phyloP scores from a whole-genome alignment of 495 filamentous ascomycete genomes.

The Annulohypoxylon stygium region DNA sequence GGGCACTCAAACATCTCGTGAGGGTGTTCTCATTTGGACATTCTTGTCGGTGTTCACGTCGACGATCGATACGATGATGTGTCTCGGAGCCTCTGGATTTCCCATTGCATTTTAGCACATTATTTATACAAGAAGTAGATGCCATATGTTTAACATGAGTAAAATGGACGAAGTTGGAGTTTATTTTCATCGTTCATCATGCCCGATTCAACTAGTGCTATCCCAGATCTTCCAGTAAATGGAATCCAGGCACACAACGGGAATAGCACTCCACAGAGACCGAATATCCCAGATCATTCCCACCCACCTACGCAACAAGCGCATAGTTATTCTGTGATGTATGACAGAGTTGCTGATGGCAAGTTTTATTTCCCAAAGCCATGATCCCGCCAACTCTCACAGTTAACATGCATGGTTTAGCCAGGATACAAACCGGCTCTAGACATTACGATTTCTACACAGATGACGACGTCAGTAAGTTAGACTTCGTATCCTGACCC shows the following conservation, averaged over 20 bases:
- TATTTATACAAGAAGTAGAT: slow-evolving; percentile 20
- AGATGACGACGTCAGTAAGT: slow-evolving; percentile 39
- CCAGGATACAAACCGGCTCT: slow-evolving; percentile 14
- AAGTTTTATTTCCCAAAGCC: neutral
- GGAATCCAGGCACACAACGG: slow-evolving; percentile 13
- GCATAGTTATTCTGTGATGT: slow-evolving; percentile 17
- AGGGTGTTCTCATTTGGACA: slow-evolving; percentile 1
- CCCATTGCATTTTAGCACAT: neutral
- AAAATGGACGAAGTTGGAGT: neutral
- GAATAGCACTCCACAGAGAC: neutral
- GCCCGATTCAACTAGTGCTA: slow-evolving; percentile 11
- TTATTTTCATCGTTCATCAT: slow-evolving; percentile 8
- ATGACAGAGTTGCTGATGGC: slow-evolving; percentile 22
- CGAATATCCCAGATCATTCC: slow-evolving; percentile 17
- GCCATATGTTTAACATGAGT: neutral
- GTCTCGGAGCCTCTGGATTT: neutral
- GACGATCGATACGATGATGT: slow-evolving; percentile 24
- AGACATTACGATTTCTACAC: slow-evolving; percentile 32
- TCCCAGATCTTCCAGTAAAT: slow-evolving; percentile 10
- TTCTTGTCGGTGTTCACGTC: slow-evolving; percentile 1
- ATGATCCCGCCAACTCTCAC: neutral
- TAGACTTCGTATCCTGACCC: neutral
- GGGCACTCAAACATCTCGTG: slow-evolving; percentile 17
- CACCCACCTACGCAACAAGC: slow-evolving; percentile 3
- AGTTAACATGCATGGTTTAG: slow-evolving; percentile 18